Conservation (phyloP, 345 rosid genomes). For the Eucalyptus virginea region DNA sequence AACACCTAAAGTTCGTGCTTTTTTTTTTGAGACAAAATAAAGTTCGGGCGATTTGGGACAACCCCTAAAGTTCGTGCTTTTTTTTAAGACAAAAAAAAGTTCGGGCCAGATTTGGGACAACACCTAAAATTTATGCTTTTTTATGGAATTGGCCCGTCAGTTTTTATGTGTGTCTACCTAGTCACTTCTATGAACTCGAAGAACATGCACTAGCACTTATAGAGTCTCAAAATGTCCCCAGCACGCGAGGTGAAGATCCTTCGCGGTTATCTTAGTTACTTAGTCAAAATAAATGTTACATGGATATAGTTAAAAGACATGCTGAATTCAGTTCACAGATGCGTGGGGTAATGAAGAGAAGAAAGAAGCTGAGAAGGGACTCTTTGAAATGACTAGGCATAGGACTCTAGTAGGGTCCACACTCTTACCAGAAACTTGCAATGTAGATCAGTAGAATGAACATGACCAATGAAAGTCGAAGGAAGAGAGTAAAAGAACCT, state of each 20-base stretch:
- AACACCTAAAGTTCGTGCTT: too few species aligned
- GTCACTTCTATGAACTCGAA: not conserved
- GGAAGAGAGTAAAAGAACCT: slow-evolving; percentile 24
- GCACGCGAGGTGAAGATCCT: not conserved
- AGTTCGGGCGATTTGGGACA: too few species aligned
- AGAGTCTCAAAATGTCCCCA: not conserved
- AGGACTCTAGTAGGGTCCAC: not conserved
- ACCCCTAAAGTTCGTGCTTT: too few species aligned
- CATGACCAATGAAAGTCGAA: not conserved
- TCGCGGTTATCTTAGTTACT: not conserved
- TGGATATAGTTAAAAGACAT: not conserved
- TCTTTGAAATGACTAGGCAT: not conserved
- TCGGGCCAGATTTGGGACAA: too few species aligned
- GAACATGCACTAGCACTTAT: not conserved
- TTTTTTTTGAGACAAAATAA: too few species aligned
- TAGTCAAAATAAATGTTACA: not conserved
- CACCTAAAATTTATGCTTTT: too few species aligned
- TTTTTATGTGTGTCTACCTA: not conserved
- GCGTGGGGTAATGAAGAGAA: not conserved
- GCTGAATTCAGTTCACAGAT: not conserved
- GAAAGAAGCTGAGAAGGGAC: not conserved
- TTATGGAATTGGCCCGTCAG: too few species aligned
- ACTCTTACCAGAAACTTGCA: not conserved
- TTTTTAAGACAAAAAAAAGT: too few species aligned
- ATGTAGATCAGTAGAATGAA: not conserved